Percentiles rank a stretch among this genome's conserved stretches.
Evolutionary conservation across 2,329 filamentous ascomycete species (phyloP).

Genomic region (Trichoderma cornu-damae): DNA sequence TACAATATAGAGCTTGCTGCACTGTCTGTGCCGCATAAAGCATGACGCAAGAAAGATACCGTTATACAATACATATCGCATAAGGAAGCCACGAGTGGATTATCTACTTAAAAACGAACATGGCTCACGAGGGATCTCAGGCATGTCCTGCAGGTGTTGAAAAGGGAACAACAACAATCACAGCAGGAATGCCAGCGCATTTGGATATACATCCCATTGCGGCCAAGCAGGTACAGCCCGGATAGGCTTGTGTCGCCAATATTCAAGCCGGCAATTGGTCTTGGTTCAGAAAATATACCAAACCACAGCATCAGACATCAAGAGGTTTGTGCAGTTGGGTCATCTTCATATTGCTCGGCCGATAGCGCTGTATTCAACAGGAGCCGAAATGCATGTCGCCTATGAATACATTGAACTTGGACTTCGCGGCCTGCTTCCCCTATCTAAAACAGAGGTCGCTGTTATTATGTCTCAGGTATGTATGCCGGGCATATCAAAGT

Average conservation of each 20-base stretch:
- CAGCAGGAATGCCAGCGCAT: not conserved
- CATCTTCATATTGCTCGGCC: not conserved
- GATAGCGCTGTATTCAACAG: not conserved
- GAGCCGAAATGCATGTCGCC: not conserved
- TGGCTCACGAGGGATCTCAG: not conserved
- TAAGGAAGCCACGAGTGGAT: not conserved
- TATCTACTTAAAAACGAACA: not conserved
- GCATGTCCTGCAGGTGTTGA: not conserved
- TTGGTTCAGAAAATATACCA: not conserved
- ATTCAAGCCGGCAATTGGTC: not conserved
- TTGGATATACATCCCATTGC: not conserved
- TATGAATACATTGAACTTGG: not conserved
- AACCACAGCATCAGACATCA: not conserved
- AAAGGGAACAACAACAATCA: not conserved
- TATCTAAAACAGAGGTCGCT: not conserved
- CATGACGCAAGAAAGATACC: not conserved
- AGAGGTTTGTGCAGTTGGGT: not conserved
- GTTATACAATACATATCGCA: not conserved
- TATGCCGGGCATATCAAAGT: not conserved
- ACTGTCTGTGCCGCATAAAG: not conserved
- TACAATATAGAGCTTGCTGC: too few relatives aligned
- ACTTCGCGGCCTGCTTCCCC: not conserved
- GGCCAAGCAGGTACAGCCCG: not conserved
- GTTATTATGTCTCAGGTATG: not conserved
- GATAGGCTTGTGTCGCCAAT: not conserved